Evolutionary conservation across 306 rosid genomes (phyloP), one percentile per base, ranked within the genome.

Genomic region (Malus domestica): DNA sequence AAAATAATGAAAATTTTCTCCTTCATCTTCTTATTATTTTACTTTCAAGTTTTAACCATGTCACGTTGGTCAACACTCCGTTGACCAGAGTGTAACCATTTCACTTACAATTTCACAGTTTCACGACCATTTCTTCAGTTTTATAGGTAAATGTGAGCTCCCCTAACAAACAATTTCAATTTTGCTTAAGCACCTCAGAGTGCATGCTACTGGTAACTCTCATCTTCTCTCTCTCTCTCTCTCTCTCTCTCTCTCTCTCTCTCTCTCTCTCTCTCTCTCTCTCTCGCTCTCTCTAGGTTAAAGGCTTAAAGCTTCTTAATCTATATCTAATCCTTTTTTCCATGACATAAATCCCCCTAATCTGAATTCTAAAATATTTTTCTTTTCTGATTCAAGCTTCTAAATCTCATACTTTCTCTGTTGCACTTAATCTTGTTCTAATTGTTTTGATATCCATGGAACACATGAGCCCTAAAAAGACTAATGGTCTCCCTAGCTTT

Each of bases 401-500:
- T 10, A 2, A 11, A 11, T 33, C 27, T 27, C 20, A 2, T 49
- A 30, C 14, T 20, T 62, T 68, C 14, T 63, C 42, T 12, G 20
- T 58, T 13, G 30, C 32, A 61, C 18, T 69, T 23, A 19, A 1
- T 73, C 15, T 52, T 57, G 9, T 45, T 45, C 32, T 58, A 4
- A 30, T 33, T 76, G 33, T 57, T 22, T 14, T 57, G 65, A 40
- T 32, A 74, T 27, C 68, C 51, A 80, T 72, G 83, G 78, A 51
- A 49, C 1, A 13, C 44, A 49, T 61, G 60, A 68, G 44, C 58
- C 5, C 4, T 30, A 29, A 33, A 42, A 52, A 30, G 16, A 67
- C 49, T 19, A 33, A 61, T 35, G 25, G 33, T 19, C 65, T 80
- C 7, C 89, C 92, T 20, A 70, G 29, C 62, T 83, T 81, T 80